Evolutionary conservation across 2,329 filamentous ascomycete species (phyloP).

Genomic region (Plectosphaerella plurivora): DNA sequence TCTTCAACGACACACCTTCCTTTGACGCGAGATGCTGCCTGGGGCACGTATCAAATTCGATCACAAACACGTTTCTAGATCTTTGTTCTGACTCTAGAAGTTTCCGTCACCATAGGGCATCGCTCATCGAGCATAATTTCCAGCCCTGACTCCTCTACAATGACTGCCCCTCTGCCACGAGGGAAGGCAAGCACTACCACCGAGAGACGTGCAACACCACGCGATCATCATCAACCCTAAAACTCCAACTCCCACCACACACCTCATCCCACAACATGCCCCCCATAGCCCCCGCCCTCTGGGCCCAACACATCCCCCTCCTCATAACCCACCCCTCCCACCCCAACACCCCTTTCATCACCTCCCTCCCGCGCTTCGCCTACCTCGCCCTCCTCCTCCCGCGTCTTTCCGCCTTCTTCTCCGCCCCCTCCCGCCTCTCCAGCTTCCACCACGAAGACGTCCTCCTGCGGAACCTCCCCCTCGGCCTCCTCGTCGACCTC

Average conservation of each 20-base stretch:
- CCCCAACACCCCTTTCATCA: conserved; percentile 45
- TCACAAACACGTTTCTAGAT: not conserved
- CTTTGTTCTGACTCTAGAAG: not conserved
- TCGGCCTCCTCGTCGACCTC: conserved; percentile 50
- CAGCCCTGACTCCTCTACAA: no score
- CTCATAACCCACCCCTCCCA: conserved; percentile 47
- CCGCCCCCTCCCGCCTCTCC: not conserved
- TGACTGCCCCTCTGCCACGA: no score
- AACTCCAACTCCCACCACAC: no score
- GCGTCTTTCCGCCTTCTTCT: conserved; percentile 43
- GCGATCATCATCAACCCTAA: not conserved
- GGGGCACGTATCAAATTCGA: not conserved
- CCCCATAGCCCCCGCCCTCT: conserved; percentile 39
- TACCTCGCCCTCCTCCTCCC: conserved; percentile 56
- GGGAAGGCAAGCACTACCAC: not conserved
- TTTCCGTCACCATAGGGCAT: not conserved
- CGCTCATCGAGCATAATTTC: no score
- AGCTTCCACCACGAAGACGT: conserved; percentile 33
- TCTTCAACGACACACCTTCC: not conserved
- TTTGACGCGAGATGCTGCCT: not conserved
- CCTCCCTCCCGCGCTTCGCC: conserved; percentile 52
- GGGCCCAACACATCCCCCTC: conserved; percentile 50
- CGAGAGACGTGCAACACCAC: not conserved
- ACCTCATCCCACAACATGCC: not conserved
- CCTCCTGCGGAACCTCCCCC: conserved; percentile 48